Evolutionary conservation across 2,329 filamentous ascomycete genomes (phyloP).

Genomic region (Ophiobolus disseminans): DNA sequence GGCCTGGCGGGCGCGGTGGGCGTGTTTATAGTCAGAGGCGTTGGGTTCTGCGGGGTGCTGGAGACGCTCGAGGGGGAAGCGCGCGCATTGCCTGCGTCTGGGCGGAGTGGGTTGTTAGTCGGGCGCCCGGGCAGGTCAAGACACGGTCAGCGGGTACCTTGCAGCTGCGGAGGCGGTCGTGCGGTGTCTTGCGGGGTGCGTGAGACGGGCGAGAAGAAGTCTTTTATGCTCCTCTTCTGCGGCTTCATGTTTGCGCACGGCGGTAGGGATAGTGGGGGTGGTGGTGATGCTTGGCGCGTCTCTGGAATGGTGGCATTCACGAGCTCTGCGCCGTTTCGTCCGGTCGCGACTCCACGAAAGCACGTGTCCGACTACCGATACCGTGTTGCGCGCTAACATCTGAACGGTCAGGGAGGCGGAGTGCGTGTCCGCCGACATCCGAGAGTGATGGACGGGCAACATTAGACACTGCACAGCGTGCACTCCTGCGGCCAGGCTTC

Average conservation of each 20-base stretch:
- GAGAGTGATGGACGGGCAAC: too few relatives aligned
- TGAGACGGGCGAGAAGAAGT: constrained; percentile 56
- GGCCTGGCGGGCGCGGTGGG: background rate
- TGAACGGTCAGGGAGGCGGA: too few relatives aligned
- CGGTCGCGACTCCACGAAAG: too few relatives aligned
- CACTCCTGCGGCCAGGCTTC: constrained; percentile 2
- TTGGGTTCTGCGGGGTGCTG: background rate
- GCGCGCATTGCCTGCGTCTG: constrained; percentile 10
- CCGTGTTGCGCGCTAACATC: too few relatives aligned
- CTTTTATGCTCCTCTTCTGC: constrained; percentile 48
- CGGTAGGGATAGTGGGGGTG: constrained; percentile 2
- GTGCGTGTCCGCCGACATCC: too few relatives aligned
- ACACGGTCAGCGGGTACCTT: constrained; percentile 27
- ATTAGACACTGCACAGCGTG: too few relatives aligned
- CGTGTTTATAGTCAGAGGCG: background rate
- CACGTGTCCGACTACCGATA: too few relatives aligned
- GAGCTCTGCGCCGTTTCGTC: too few relatives aligned
- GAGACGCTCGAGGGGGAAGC: background rate
- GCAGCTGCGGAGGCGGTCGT: constrained; percentile 28
- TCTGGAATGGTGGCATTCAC: constrained; percentile 6
- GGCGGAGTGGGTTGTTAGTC: background rate
- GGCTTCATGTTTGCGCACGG: constrained; percentile 17
- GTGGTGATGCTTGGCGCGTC: constrained; percentile 13
- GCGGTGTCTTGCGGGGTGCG: constrained; percentile 25
- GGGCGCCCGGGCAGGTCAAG: too few relatives aligned